Conservation (phyloP, 768 basidiomycete genomes). For the Floccularia luteovirens region DNA sequence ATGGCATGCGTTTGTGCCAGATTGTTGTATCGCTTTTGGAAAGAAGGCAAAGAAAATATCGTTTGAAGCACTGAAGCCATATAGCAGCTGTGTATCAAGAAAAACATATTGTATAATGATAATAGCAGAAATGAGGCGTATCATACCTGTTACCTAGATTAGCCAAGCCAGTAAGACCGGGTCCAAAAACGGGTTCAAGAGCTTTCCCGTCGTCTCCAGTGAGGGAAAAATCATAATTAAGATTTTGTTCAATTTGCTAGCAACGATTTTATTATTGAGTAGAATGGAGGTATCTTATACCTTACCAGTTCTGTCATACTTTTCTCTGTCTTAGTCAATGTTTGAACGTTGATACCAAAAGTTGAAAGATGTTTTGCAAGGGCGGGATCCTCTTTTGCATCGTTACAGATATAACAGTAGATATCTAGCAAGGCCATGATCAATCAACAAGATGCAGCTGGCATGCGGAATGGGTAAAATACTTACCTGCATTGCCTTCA, state of each 20-base stretch:
- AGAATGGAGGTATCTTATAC: not conserved
- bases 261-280: not conserved
- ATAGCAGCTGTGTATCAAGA: slow-evolving; percentile 62
- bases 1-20: slow-evolving; percentile 39
- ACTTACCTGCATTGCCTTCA: slow-evolving; percentile 81
- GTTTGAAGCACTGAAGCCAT: slow-evolving; percentile 93
- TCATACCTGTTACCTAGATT: slow-evolving; percentile 84
- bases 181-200: slow-evolving; percentile 82
- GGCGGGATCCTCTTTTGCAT: slow-evolving; percentile 72
- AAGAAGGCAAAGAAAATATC: slow-evolving; percentile 73
- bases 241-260: slow-evolving; percentile 95
- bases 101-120: not conserved
- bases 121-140: not conserved
- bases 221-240: slow-evolving; percentile 90
- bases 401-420: slow-evolving; percentile 90
- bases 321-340: slow-evolving; percentile 88
- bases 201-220: slow-evolving; percentile 82
- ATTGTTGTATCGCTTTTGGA: slow-evolving; percentile 63
- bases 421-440: slow-evolving; percentile 49
- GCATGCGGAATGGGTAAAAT: not conserved
- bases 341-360: slow-evolving; percentile 84
- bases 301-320: slow-evolving; percentile 91
- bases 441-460: not conserved
- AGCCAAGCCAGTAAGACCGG: slow-evolving; percentile 79
- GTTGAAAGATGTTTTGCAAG: slow-evolving; percentile 63